Conservation (phyloP, 75 land plant species). For the Cunninghamia lanceolata region DNA sequence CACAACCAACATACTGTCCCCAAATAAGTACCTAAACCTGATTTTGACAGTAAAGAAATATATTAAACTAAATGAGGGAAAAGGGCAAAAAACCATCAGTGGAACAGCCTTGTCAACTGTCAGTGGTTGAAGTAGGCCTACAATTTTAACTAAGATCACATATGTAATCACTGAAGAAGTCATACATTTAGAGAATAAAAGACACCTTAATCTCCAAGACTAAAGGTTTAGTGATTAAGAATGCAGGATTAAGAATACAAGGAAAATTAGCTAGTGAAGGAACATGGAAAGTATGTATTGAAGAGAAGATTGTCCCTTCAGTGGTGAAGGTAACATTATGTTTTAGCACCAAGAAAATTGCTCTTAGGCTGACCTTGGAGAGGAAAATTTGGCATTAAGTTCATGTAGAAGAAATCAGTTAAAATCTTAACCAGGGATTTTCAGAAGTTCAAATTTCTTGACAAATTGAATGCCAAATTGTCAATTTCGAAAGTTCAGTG, state of each 20-base stretch:
- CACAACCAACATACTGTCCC: too few relatives aligned
- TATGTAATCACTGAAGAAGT: too few relatives aligned
- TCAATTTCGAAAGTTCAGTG: too few relatives aligned
- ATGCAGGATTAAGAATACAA: too few relatives aligned
- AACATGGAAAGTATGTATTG: background rate
- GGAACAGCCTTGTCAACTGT: background rate
- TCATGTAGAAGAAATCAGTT: too few relatives aligned
- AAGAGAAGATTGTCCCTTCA: background rate
- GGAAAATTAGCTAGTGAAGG: background rate
- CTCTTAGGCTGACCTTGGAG: too few relatives aligned
- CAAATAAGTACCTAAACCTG: background rate
- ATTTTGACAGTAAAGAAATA: background rate
- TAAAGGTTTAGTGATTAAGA: background rate
- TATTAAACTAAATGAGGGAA: background rate
- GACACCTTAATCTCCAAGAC: background rate
- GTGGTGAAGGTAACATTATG: background rate
- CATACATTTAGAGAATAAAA: background rate
- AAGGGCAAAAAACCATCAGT: background rate
- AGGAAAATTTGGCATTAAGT: too few relatives aligned
- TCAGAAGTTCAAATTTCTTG: too few relatives aligned
- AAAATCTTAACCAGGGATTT: too few relatives aligned
- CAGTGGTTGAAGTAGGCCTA: background rate
- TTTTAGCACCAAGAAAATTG: too few relatives aligned
- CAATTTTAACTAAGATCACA: background rate
- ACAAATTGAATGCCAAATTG: too few relatives aligned